Evolutionary conservation across 2,329 filamentous ascomycete species (phyloP), one percentile per base, ranked within the genome.

Genomic region (Hirsutella thompsonii): DNA sequence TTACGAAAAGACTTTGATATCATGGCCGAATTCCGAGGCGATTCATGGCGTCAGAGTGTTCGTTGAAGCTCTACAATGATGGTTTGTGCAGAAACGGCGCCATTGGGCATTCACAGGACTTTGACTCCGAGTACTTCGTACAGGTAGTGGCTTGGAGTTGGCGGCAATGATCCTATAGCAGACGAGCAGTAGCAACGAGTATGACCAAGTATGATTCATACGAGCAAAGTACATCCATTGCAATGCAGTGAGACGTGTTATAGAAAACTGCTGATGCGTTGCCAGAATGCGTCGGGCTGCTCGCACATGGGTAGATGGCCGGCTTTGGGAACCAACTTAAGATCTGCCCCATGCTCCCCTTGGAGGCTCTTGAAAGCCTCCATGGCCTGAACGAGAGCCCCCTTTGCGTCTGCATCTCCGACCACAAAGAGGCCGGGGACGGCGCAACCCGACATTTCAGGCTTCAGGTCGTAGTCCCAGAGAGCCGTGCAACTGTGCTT

Each of bases 301-400:
- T 93, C 87, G 37, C 79, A 79, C 84, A 93, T 93, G 0, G 87
- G 87, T 52, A 94, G 60, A 64, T 94, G 87, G 0, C 87, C 87
- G 0, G 85, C 78, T 8, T 70, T 64, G 0, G 83, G 74, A 9
- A 93, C 73, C 43, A 83, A 59, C 55, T 71, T 76, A 48, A 88
- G 69, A 44, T 75, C 69, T 0, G 70, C 72, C 0, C 72, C 74
- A 0, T 59, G 55, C 9, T 64, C 57, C 0, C 81, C 79, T 34
- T 86, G 57, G 16, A 64, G 56, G 0, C 60, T 68, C 41, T 70
- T 76, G 70, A 89, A 86, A 13, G 77, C 77, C 41, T 81, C 77
- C 85, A 94, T 93, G 4, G 81, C 82, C 63, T 79, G 79, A 0
- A 84, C 83, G 40, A 94, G 55, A 1, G 82, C 81, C 1, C 73